Evolutionary conservation across 2,329 filamentous ascomycete genomes (phyloP), one percentile per base, ranked within the genome.

Genomic region (Diaporthe caulivora): DNA sequence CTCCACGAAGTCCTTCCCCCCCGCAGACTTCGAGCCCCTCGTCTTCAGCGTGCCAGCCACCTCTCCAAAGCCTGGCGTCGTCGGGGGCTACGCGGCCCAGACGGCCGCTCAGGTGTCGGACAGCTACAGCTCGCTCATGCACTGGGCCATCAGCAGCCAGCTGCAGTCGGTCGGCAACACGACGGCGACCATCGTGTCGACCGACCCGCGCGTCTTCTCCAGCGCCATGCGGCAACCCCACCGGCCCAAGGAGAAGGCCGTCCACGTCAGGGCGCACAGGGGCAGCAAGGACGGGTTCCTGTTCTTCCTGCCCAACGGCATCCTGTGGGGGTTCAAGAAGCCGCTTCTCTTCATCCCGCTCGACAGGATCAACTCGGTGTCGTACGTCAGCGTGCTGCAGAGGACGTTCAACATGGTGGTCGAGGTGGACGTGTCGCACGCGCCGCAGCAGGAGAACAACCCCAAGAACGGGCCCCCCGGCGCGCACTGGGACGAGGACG

Each of bases 271-370:
- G 77, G 91, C 88, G 1, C 92, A 92, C 81, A 86, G 91, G 57
- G 92, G 92, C 26, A 91, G 88, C 73, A 93, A 93, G 80, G 92
- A 93, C 74, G 92, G 91, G 0, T 92, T 88, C 76, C 83, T 93
- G 1, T 93, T 92, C 78, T 92, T 93, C 79, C 82, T 93, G 21
- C 87, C 90, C 42, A 90, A 86, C 34, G 92, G 92, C 18, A 92
- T 93, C 70, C 80, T 93, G 10, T 93, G 91, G 90, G 91, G 87
- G 0, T 93, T 92, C 84, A 93, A 92, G 82, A 93, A 93, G 81
- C 92, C 92, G 0, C 80, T 93, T 2, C 82, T 92, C 29, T 93
- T 92, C 77, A 84, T 93, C 7, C 90, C 91, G 6, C 85, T 92
- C 24, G 87, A 89, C 69, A 85, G 87, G 17, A 90, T 93, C 67